Percentiles rank a stretch among this genome's conserved stretches.
phyloP scores from a whole-genome alignment of 176 grass and related monocot genomes.

The Rhynchospora tenuis region DNA sequence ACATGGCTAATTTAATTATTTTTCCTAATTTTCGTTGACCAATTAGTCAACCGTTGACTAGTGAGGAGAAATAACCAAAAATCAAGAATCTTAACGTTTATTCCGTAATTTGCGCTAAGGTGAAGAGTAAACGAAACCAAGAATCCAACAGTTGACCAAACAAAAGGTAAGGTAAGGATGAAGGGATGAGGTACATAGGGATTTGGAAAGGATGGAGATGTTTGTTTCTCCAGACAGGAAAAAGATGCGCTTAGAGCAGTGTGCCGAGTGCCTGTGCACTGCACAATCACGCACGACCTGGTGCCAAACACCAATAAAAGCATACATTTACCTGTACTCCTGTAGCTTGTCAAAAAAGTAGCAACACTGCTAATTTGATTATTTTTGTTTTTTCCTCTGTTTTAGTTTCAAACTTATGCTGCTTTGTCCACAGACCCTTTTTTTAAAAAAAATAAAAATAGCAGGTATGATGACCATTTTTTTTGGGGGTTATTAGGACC shows the following conservation, averaged over 20 bases:
- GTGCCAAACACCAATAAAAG: background rate
- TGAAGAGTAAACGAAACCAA: no score
- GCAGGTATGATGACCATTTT: no score
- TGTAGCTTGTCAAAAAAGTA: slow-evolving; percentile 6
- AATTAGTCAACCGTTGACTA: no score
- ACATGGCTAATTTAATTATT: no score
- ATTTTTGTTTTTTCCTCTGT: background rate
- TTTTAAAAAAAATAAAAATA: no score
- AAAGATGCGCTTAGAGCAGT: slow-evolving; percentile 17
- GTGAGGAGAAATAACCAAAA: no score
- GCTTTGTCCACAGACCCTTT: background rate
- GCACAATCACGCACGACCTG: slow-evolving; percentile 5
- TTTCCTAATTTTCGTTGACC: no score
- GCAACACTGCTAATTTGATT: background rate
- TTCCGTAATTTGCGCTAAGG: no score
- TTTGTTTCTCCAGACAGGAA: background rate
- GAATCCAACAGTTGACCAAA: no score
- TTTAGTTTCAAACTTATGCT: background rate
- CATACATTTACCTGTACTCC: background rate
- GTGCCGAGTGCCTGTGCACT: background rate
- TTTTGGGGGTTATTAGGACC: no score
- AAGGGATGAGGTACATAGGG: background rate
- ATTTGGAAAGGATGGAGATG: background rate
- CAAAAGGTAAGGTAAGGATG: no score
- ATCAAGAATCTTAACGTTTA: no score